Conservation (phyloP, 164 flowering plant species). For the Amborella trichopoda region DNA sequence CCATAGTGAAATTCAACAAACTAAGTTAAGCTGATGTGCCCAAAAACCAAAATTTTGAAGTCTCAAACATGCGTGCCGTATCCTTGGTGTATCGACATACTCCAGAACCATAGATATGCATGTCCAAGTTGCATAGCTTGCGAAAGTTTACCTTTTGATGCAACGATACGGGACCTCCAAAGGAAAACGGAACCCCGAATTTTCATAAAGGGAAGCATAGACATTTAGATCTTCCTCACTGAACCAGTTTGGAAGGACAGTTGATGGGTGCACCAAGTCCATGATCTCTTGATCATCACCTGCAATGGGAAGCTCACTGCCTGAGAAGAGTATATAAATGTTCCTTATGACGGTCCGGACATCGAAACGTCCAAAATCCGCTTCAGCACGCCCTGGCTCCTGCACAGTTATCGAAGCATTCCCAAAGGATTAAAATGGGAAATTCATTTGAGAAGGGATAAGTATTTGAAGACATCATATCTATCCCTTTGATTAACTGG, state of each 20-base stretch:
- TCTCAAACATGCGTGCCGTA: too few species aligned
- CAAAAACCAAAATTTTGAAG: too few species aligned
- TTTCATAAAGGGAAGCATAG: conserved; percentile 30
- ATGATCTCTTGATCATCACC: conserved; percentile 33
- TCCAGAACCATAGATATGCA: too few species aligned
- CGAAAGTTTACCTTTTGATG: neutral
- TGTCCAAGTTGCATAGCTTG: too few species aligned
- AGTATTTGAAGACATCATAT: too few species aligned
- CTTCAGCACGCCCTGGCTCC: conserved; percentile 52
- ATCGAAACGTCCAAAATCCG: conserved; percentile 37
- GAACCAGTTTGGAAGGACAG: conserved; percentile 48
- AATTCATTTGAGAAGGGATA: too few species aligned
- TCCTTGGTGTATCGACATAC: too few species aligned
- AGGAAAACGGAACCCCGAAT: conserved; percentile 42
- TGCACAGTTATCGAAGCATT: too few species aligned
- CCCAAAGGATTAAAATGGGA: too few species aligned
- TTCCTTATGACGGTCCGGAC: conserved; percentile 36
- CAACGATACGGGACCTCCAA: conserved; percentile 52
- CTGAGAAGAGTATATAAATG: conserved; percentile 44
- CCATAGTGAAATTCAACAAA: too few species aligned
- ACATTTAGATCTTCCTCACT: conserved; percentile 34
- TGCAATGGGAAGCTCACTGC: conserved; percentile 37
- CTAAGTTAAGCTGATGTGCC: too few species aligned
- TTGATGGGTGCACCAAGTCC: conserved; percentile 43
- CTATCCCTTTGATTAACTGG: too few species aligned